A percentile compares a stretch with the other conserved stretches of the same genome.
Evolutionary conservation across 1,284 basidiomycete genomes (phyloP).

Genomic region (Sphagnurus paluster): DNA sequence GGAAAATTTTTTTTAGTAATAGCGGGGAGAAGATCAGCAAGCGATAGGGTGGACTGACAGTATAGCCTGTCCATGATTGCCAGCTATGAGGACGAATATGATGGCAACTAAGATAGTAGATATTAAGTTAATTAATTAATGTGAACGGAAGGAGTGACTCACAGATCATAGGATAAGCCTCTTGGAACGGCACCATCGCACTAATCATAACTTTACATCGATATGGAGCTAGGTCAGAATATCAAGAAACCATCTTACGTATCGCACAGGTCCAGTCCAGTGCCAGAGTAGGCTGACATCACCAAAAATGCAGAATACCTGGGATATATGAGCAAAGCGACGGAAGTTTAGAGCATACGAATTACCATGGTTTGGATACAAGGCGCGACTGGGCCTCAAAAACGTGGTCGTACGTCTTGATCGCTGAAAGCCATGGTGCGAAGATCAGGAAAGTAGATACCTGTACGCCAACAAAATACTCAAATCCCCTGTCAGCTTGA

Average conservation of each 20-base stretch:
- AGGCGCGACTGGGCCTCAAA: constrained; percentile 44
- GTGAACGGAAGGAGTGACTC: constrained; percentile 15
- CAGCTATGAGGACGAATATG: constrained; percentile 50
- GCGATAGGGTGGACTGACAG: constrained; percentile 29
- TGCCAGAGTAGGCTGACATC: constrained; percentile 54
- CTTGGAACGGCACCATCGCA: constrained; percentile 57
- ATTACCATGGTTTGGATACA: constrained; percentile 52
- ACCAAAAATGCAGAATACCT: constrained; percentile 52
- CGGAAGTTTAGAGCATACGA: not conserved
- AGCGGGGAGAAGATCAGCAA: too few species aligned
- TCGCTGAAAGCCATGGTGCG: constrained; percentile 47
- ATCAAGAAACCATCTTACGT: constrained; percentile 29
- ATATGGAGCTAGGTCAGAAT: not conserved
- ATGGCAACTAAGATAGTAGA: constrained; percentile 38
- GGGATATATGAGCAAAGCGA: not conserved
- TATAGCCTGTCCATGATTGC: constrained; percentile 48
- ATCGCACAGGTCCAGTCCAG: constrained; percentile 55
- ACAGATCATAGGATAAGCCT: constrained; percentile 55
- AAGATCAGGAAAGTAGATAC: constrained; percentile 63
- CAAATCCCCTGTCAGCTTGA: not conserved
- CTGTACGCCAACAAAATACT: constrained; percentile 54
- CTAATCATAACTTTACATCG: constrained; percentile 23
- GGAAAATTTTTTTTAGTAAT: not conserved
- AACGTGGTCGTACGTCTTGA: constrained; percentile 43
- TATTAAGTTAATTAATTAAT: not conserved